Percentiles rank a stretch among this genome's conserved stretches.
phyloP scores from a whole-genome alignment of 805 yeast genomes.

The Lipomyces mesembrius region DNA sequence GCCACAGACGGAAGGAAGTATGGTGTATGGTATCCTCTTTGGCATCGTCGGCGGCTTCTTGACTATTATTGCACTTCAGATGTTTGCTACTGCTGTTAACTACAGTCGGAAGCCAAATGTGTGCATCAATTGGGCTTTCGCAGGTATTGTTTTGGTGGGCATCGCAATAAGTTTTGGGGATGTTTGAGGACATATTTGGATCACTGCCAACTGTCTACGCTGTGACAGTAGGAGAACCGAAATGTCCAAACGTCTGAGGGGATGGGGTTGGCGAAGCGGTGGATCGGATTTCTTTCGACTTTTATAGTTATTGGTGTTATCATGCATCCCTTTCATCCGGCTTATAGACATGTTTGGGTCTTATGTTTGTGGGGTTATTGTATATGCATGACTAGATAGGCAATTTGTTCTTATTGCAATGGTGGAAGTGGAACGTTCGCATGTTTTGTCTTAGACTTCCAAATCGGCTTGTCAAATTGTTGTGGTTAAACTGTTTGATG shows the following conservation, averaged over 20 bases:
- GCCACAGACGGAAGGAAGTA: slow-evolving; percentile 29
- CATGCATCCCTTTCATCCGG: neutral
- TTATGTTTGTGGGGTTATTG: neutral
- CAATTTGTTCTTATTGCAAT: too few species aligned
- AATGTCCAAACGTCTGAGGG: neutral
- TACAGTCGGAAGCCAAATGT: slow-evolving; percentile 28
- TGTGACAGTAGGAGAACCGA: neutral
- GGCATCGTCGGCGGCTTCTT: slow-evolving; percentile 76
- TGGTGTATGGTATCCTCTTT: slow-evolving; percentile 61
- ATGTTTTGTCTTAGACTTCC: too few species aligned
- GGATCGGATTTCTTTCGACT: too few species aligned
- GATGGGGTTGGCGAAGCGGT: neutral
- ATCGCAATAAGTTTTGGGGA: slow-evolving; percentile 33
- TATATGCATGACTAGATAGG: too few species aligned
- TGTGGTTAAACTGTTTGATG: too few species aligned
- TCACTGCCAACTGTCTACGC: neutral
- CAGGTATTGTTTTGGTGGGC: slow-evolving; percentile 29
- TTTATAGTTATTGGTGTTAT: neutral
- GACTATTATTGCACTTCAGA: slow-evolving; percentile 70
- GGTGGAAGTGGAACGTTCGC: too few species aligned
- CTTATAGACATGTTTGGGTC: neutral
- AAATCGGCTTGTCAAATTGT: too few species aligned
- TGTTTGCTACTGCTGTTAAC: slow-evolving; percentile 34
- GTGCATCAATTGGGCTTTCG: slow-evolving; percentile 35
- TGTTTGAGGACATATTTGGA: slow-evolving; percentile 3